phyloP scores from a whole-genome alignment of 2,329 filamentous ascomycete genomes.

The Cercospora nicotianae region DNA sequence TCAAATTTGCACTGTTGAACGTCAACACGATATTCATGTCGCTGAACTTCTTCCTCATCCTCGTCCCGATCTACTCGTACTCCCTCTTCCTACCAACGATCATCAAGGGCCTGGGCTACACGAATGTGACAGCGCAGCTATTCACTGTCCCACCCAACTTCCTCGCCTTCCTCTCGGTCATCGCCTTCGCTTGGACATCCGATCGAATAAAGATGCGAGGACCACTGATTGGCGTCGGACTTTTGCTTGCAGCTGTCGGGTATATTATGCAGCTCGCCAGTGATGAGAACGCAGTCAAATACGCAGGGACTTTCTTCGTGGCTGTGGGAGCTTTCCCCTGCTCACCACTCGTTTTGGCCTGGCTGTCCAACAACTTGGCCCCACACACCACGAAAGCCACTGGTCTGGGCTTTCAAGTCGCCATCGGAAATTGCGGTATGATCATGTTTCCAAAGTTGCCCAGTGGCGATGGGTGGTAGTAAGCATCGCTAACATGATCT shows the following conservation, averaged over 20 bases:
- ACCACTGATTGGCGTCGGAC: slow-evolving; percentile 35
- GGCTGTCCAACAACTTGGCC: slow-evolving; percentile 48
- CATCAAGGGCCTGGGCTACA: slow-evolving; percentile 46
- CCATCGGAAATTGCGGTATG: slow-evolving; percentile 42
- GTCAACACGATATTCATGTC: slow-evolving; percentile 39
- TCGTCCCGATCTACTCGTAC: slow-evolving; percentile 45
- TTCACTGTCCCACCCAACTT: slow-evolving; percentile 44
- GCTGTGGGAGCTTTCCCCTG: slow-evolving; percentile 38
- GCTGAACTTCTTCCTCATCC: slow-evolving; percentile 39
- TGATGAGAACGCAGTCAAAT: slow-evolving; percentile 38
- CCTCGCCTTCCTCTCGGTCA: slow-evolving; percentile 34
- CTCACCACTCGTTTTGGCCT: slow-evolving; percentile 39
- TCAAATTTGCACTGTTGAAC: slow-evolving; percentile 37
- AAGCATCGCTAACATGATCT: neutral
- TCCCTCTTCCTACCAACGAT: slow-evolving; percentile 51
- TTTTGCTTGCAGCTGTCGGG: slow-evolving; percentile 39
- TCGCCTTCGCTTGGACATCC: slow-evolving; percentile 31
- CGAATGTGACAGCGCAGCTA: slow-evolving; percentile 43
- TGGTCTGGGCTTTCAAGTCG: slow-evolving; percentile 45
- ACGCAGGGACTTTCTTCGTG: slow-evolving; percentile 45
- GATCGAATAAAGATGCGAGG: slow-evolving; percentile 39
- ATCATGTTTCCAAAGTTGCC: neutral
- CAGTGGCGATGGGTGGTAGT: neutral
- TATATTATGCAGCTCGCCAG: slow-evolving; percentile 43
- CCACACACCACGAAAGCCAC: slow-evolving; percentile 48